A percentile compares a stretch with the other conserved stretches of the same genome.
Conservation (phyloP, 2,329 filamentous ascomycete genomes). For the Venturia nashicola region DNA sequence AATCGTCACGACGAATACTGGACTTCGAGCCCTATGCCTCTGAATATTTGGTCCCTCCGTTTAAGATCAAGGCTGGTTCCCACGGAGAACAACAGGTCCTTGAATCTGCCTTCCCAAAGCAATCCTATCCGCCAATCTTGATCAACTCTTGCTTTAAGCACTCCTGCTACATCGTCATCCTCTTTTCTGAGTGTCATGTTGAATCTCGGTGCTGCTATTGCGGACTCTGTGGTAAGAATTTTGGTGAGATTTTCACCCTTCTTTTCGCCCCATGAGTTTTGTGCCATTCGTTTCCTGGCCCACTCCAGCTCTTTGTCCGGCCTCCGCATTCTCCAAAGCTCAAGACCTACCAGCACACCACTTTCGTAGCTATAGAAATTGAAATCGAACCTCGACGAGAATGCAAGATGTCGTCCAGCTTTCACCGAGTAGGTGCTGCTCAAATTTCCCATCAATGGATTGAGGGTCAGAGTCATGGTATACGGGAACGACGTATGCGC, state of each 20-base stretch:
- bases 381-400: slow-evolving; percentile 89
- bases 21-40: slow-evolving; percentile 64
- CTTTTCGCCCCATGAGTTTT: slow-evolving; percentile 10
- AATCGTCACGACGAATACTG: slow-evolving; percentile 59
- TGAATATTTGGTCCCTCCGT: slow-evolving; percentile 63
- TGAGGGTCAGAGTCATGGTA: slow-evolving; percentile 84
- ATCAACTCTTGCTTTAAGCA: slow-evolving; percentile 80
- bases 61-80: slow-evolving; percentile 76
- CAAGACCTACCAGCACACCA: slow-evolving; percentile 80
- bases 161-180: slow-evolving; percentile 63
- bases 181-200: slow-evolving; percentile 17
- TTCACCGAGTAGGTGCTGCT: slow-evolving; percentile 86
- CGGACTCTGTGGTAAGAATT: neutral
- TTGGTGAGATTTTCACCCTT: neutral
- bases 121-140: slow-evolving; percentile 78
- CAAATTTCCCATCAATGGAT: slow-evolving; percentile 87
- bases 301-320: slow-evolving; percentile 21
- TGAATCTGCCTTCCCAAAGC: slow-evolving; percentile 85
- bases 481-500: slow-evolving; percentile 75
- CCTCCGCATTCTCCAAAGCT: slow-evolving; percentile 64
- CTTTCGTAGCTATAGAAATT: slow-evolving; percentile 98
- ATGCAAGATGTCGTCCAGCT: slow-evolving; percentile 67
- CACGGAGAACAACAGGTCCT: slow-evolving; percentile 84
- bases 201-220: neutral
- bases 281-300: slow-evolving; percentile 28